Evolutionary conservation across 2,329 filamentous ascomycete genomes (phyloP).

Genomic region (Stachybotrys elegans): DNA sequence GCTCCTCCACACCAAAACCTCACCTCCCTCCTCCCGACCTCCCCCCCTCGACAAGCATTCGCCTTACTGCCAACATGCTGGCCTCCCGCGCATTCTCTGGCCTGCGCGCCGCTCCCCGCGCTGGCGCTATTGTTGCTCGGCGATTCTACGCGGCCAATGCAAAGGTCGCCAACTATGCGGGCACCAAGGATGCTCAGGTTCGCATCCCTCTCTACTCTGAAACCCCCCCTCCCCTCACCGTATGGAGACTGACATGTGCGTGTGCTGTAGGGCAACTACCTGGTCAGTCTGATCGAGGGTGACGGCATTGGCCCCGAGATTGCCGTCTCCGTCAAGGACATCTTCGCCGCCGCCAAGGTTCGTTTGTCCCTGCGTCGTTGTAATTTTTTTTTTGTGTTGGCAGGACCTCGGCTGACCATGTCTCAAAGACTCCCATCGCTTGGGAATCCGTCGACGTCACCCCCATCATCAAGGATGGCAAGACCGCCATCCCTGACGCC

Average conservation of each 20-base stretch:
- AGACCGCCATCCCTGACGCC: conserved; percentile 87
- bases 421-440: conserved; percentile 71
- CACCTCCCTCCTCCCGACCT: not conserved
- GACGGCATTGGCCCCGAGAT: conserved; percentile 99
- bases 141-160: conserved; percentile 62
- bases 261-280: conserved; percentile 95
- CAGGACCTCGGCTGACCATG: conserved; percentile 15
- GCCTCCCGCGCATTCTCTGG: conserved; percentile 72
- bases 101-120: conserved; percentile 63
- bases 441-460: conserved; percentile 98
- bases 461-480: conserved; percentile 87
- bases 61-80: conserved; percentile 60
- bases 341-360: conserved; percentile 93
- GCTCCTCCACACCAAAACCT: no score
- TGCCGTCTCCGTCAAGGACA: conserved; percentile 95
- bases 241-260: no score
- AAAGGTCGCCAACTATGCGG: conserved; percentile 88
- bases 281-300: conserved; percentile 95
- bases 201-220: conserved; percentile 32
- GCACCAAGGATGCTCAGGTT: conserved; percentile 83
- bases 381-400: no score
- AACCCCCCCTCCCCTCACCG: no score
- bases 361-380: conserved; percentile 21
- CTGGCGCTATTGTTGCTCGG: conserved; percentile 36
- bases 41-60: not conserved